Percentiles rank a stretch among this genome's conserved stretches.
These are phyloP conservation scores for Bremia lactucae DNA, from an alignment of 352 stramenopile species.

Conservation along the genomic window DNA sequence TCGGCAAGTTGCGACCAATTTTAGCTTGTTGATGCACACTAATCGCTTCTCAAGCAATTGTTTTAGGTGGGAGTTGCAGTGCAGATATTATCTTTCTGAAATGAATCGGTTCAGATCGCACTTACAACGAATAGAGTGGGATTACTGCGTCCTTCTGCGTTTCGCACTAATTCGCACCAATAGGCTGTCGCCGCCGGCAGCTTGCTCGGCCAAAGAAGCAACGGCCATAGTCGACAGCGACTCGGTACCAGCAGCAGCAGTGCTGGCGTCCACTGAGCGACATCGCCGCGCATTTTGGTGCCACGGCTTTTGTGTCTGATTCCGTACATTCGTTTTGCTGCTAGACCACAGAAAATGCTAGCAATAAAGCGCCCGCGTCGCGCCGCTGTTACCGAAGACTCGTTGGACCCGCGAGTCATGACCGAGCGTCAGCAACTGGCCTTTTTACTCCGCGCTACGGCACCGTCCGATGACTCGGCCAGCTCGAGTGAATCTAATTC, in stretches of 20 bases:
- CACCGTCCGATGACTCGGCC: constrained; percentile 33
- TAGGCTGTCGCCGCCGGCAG: constrained; percentile 2
- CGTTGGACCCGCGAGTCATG: constrained; percentile 57
- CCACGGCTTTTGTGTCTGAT: constrained; percentile 5
- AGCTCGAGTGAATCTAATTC: constrained; percentile 21
- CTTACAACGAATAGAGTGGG: constrained; percentile 12
- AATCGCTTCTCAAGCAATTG: not conserved
- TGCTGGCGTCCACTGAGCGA: constrained; percentile 22
- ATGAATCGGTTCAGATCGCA: constrained; percentile 17
- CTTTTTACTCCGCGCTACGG: constrained; percentile 69
- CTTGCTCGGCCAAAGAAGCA: constrained; percentile 10
- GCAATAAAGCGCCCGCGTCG: constrained; percentile 21
- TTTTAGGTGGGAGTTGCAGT: not conserved
- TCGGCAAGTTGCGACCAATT: not conserved
- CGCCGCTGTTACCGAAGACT: constrained; percentile 16
- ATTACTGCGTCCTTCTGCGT: constrained; percentile 12
- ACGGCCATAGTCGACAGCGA: constrained; percentile 17
- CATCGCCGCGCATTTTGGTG: constrained; percentile 17
- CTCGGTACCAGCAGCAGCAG: constrained; percentile 14
- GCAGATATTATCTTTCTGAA: constrained; percentile 4
- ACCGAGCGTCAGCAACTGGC: constrained; percentile 77
- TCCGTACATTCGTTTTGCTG: not conserved
- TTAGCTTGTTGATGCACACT: not conserved
- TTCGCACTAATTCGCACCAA: constrained; percentile 15
- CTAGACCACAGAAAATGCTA: constrained; percentile 8